Evolutionary conservation across 106 monocot species (phyloP).

Genomic region (Apostasia shenzhenica): DNA sequence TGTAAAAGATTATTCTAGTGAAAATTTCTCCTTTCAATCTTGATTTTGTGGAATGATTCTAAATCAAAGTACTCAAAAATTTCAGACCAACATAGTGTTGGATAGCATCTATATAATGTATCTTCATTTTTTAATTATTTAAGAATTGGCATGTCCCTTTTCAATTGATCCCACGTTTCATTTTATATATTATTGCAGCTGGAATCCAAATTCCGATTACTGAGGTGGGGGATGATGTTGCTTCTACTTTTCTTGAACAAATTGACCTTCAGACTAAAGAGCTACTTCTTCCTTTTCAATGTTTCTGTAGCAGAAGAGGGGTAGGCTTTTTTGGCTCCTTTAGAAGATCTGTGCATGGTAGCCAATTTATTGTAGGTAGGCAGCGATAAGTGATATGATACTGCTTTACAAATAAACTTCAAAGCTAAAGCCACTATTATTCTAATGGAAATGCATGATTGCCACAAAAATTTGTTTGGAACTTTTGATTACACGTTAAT

Average conservation of each 20-base stretch:
- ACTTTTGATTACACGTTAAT: too few species aligned
- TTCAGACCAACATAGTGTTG: too few species aligned
- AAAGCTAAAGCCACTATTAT: too few species aligned
- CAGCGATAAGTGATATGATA: too few species aligned
- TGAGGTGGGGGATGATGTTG: constrained; percentile 38
- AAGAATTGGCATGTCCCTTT: not conserved
- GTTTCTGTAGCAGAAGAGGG: constrained; percentile 68
- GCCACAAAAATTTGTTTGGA: too few species aligned
- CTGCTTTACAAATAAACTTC: too few species aligned
- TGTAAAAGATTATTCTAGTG: too few species aligned
- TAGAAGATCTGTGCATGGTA: not conserved
- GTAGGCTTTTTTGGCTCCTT: constrained; percentile 16
- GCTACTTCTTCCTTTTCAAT: constrained; percentile 63
- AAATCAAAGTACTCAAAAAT: too few species aligned
- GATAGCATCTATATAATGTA: not conserved
- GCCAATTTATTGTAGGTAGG: too few species aligned
- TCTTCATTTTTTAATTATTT: not conserved
- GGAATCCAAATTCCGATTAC: constrained; percentile 32
- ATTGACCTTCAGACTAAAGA: constrained; percentile 49
- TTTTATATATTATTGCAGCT: constrained; percentile 16
- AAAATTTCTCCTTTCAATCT: too few species aligned
- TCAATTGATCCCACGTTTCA: not conserved
- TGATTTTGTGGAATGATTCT: too few species aligned
- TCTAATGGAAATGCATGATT: too few species aligned
- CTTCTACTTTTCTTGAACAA: constrained; percentile 27